Conservation (phyloP, 2,329 filamentous ascomycete species). For the Aphanoascus verrucosus region DNA sequence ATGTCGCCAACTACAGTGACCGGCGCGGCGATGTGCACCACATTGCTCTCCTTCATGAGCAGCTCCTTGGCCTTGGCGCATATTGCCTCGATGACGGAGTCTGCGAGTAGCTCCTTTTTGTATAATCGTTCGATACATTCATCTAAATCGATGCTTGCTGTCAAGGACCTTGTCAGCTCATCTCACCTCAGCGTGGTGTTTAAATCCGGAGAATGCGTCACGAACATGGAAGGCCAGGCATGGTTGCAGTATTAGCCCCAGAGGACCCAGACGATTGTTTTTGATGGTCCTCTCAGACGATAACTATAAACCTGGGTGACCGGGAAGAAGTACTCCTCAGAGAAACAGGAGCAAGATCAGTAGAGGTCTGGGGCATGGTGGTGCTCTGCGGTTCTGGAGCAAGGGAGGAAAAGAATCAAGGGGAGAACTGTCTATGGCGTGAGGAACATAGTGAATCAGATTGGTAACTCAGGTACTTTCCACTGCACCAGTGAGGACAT, state of each 20-base stretch:
- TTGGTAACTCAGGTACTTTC: not conserved
- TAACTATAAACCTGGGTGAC: not conserved
- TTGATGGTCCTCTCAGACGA: not conserved
- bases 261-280: not conserved
- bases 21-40: conserved; percentile 89
- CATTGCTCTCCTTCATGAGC: conserved; percentile 99
- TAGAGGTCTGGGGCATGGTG: conserved; percentile 5
- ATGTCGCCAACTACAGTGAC: conserved; percentile 98
- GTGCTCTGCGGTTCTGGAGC: not conserved
- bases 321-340: conserved; percentile 4
- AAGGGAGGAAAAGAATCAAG: not conserved
- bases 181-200: not conserved
- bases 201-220: not conserved
- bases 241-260: conserved; percentile 5
- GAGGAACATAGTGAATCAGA: not conserved
- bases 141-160: conserved; percentile 93
- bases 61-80: conserved; percentile 98
- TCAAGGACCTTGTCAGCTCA: not conserved
- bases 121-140: conserved; percentile 96
- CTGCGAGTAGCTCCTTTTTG: conserved; percentile 90
- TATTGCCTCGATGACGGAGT: conserved; percentile 97
- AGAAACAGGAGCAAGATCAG: conserved; percentile 4
- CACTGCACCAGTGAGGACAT: not conserved
- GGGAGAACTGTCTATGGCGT: not conserved
- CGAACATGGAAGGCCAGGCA: conserved; percentile 16